phyloP scores from a whole-genome alignment of 495 filamentous ascomycete genomes.

The Aspergillus saccharolyticus region DNA sequence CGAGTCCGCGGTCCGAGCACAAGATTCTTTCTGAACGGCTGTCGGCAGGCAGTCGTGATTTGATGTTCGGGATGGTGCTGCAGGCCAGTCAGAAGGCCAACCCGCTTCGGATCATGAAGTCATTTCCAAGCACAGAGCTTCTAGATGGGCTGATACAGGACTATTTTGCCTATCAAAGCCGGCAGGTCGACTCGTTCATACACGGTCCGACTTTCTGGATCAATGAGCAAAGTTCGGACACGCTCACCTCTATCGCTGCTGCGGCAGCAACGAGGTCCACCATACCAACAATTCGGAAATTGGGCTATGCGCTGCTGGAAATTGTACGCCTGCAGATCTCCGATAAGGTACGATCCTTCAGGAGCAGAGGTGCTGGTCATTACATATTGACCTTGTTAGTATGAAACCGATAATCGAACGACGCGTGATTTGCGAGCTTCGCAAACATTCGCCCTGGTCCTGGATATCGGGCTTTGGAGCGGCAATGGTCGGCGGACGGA shows the following conservation, averaged over 20 bases:
- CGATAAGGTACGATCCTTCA: conserved; percentile 30
- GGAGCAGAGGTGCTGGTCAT: not conserved
- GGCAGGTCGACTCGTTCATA: conserved; percentile 50
- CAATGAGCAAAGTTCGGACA: conserved; percentile 48
- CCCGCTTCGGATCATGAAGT: conserved; percentile 46
- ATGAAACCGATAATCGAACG: conserved; percentile 52
- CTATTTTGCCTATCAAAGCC: conserved; percentile 49
- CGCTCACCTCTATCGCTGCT: conserved; percentile 49
- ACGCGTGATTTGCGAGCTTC: conserved; percentile 51
- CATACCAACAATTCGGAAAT: conserved; percentile 51
- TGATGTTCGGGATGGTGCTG: conserved; percentile 54
- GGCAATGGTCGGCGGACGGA: conserved; percentile 64
- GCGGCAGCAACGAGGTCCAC: conserved; percentile 52
- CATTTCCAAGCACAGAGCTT: conserved; percentile 55
- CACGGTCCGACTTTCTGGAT: conserved; percentile 53
- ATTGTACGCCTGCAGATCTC: conserved; percentile 49
- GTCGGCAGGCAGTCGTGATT: conserved; percentile 46
- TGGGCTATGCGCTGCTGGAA: conserved; percentile 60
- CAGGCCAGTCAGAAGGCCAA: conserved; percentile 44
- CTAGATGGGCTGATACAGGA: conserved; percentile 58
- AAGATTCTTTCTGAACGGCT: conserved; percentile 32
- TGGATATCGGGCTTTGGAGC: conserved; percentile 62
- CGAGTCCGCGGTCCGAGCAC: conserved; percentile 15
- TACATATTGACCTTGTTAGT: conserved; percentile 11
- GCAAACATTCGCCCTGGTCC: conserved; percentile 49